Conservation (phyloP, 192 early-diverging fungal species). For the Paraglomus brasilianum region DNA sequence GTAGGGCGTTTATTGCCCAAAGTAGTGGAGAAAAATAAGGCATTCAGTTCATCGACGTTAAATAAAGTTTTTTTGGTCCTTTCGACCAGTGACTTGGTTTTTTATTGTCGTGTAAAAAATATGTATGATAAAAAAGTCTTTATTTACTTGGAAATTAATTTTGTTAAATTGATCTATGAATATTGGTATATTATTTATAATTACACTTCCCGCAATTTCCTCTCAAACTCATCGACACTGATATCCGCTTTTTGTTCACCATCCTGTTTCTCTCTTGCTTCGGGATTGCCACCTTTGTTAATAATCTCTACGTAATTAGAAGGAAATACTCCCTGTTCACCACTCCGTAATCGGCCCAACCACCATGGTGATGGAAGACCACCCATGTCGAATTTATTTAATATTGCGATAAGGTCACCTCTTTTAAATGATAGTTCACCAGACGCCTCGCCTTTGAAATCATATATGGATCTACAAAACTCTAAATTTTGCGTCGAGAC, state of each 20-base stretch:
- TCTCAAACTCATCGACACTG: slow-evolving; percentile 20
- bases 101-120: no score
- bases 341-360: slow-evolving; percentile 80
- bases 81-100: no score
- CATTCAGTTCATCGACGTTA: no score
- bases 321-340: slow-evolving; percentile 88
- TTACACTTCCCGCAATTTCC: neutral
- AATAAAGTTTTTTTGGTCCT: no score
- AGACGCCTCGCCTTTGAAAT: slow-evolving; percentile 73
- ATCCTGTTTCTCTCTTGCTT: neutral
- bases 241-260: neutral
- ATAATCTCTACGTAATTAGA: slow-evolving; percentile 90
- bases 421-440: slow-evolving; percentile 79
- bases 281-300: slow-evolving; percentile 53
- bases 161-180: no score
- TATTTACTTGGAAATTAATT: no score
- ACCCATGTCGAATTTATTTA: slow-evolving; percentile 77
- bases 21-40: no score
- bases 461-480: slow-evolving; percentile 87
- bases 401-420: slow-evolving; percentile 88
- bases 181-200: no score
- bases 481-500: slow-evolving; percentile 63
- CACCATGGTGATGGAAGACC: slow-evolving; percentile 86
- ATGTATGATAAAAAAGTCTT: no score
- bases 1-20: no score